These are phyloP conservation scores for Lactifluus volemus DNA, from an alignment of 768 basidiomycete species.

Conservation along the genomic window DNA sequence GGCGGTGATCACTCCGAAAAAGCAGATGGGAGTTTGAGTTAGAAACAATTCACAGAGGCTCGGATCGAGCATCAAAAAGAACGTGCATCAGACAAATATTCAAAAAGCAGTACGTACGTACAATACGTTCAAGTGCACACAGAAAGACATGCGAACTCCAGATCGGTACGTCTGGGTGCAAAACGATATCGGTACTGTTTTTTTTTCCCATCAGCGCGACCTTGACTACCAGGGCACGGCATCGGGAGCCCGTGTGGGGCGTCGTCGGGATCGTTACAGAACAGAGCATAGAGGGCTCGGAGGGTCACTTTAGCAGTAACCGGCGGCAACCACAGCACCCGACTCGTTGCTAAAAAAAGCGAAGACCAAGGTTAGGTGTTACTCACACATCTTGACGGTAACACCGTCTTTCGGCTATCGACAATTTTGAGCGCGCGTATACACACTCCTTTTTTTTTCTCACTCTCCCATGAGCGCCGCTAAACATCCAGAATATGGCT, in stretches of 20 bases:
- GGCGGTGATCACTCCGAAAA: neutral
- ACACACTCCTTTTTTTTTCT: neutral
- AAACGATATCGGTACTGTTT: neutral
- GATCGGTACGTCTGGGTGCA: neutral
- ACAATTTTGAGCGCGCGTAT: neutral
- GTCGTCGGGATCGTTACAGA: neutral
- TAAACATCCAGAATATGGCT: neutral
- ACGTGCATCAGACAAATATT: conserved; percentile 16
- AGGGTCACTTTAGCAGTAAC: too few species aligned
- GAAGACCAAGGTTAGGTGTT: too few species aligned
- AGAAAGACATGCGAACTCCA: neutral
- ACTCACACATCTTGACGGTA: neutral
- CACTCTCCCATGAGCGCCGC: conserved; percentile 2
- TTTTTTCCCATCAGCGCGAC: neutral
- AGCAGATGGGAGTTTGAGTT: neutral
- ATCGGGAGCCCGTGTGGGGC: neutral
- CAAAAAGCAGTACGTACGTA: conserved; percentile 5
- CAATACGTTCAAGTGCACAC: neutral
- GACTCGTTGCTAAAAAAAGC: neutral
- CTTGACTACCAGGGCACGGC: neutral
- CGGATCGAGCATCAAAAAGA: neutral
- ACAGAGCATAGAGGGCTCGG: neutral
- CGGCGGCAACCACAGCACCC: neutral
- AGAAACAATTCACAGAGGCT: neutral
- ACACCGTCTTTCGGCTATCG: neutral